Percentiles rank a stretch among this genome's conserved stretches.
phyloP scores from a whole-genome alignment of 169 alveolate species.

The Cryptosporidium viatorum region DNA sequence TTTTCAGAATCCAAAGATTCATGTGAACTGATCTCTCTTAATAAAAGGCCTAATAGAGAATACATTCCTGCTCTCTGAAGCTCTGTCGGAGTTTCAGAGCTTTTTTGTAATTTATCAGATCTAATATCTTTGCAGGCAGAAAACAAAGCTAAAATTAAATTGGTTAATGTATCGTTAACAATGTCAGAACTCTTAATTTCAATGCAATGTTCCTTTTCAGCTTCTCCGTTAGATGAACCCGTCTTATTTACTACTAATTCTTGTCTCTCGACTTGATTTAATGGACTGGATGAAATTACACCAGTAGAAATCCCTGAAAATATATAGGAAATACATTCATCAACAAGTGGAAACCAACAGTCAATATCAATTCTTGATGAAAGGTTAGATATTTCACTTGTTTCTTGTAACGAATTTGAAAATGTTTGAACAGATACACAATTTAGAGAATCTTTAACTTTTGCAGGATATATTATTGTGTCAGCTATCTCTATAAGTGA shows the following conservation, averaged over 20 bases:
- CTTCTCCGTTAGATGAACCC: not conserved
- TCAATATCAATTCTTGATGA: constrained; percentile 54
- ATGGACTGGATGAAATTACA: not conserved
- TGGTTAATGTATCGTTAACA: not conserved
- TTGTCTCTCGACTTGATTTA: not conserved
- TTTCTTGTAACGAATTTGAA: not conserved
- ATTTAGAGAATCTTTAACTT: constrained; percentile 1
- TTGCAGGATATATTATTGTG: constrained; percentile 9
- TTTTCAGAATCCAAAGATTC: not conserved
- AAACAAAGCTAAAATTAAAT: constrained; percentile 25
- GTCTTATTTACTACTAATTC: not conserved
- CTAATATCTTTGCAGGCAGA: constrained; percentile 72
- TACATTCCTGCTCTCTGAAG: constrained; percentile 75
- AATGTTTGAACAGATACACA: not conserved
- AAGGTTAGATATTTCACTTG: not conserved
- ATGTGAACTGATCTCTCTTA: constrained; percentile 25
- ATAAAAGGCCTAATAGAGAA: constrained; percentile 49
- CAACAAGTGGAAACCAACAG: constrained; percentile 68
- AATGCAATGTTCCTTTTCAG: not conserved
- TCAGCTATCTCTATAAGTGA: constrained; percentile 29
- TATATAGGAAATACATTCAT: constrained; percentile 54
- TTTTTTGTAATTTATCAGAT: constrained; percentile 42
- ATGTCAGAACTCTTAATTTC: not conserved
- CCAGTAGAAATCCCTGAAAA: constrained; percentile 41
- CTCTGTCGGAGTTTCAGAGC: constrained; percentile 70